phyloP scores from a whole-genome alignment of 2,329 filamentous ascomycete species.

The Colletotrichum lindemuthianum region DNA sequence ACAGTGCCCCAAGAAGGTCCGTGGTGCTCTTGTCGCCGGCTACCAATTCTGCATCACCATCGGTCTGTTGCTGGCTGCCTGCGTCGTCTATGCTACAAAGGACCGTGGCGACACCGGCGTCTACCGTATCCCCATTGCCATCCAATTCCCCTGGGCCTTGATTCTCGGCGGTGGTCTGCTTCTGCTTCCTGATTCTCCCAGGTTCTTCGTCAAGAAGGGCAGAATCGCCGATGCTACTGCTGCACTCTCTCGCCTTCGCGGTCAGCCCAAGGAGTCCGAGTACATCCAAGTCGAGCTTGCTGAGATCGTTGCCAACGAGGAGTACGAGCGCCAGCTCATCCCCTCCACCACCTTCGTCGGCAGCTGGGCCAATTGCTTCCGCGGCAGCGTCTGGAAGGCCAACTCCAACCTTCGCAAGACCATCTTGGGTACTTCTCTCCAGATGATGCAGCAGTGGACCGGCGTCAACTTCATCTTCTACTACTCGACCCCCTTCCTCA shows the following conservation, averaged over 20 bases:
- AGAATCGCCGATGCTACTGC: conserved; percentile 71
- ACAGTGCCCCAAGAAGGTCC: conserved; percentile 72
- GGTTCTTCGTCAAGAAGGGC: conserved; percentile 85
- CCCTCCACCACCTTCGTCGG: conserved; percentile 72
- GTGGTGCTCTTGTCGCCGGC: conserved; percentile 81
- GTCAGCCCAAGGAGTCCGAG: conserved; percentile 76
- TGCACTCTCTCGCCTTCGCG: conserved; percentile 75
- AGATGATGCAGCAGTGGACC: conserved; percentile 86
- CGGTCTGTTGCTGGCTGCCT: conserved; percentile 78
- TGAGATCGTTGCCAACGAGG: conserved; percentile 90
- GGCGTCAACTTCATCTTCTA: conserved; percentile 96
- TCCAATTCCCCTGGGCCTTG: conserved; percentile 84
- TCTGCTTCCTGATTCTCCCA: conserved; percentile 84
- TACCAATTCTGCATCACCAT: conserved; percentile 89
- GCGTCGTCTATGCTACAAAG: conserved; percentile 78
- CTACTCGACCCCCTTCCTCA: conserved; percentile 86
- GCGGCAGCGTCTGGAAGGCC: conserved; percentile 67
- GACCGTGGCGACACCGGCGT: conserved; percentile 68
- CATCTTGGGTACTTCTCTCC: conserved; percentile 76
- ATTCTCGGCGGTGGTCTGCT: conserved; percentile 79
- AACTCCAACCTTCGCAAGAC: conserved; percentile 77
- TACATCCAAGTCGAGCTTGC: conserved; percentile 82
- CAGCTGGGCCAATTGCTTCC: conserved; percentile 77
- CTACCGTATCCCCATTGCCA: conserved; percentile 82
- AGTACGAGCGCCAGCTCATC: conserved; percentile 79